A percentile compares a stretch with the other conserved stretches of the same genome.
Conservation (phyloP, 257 asterid genomes). For the Capsicum pubescens region DNA sequence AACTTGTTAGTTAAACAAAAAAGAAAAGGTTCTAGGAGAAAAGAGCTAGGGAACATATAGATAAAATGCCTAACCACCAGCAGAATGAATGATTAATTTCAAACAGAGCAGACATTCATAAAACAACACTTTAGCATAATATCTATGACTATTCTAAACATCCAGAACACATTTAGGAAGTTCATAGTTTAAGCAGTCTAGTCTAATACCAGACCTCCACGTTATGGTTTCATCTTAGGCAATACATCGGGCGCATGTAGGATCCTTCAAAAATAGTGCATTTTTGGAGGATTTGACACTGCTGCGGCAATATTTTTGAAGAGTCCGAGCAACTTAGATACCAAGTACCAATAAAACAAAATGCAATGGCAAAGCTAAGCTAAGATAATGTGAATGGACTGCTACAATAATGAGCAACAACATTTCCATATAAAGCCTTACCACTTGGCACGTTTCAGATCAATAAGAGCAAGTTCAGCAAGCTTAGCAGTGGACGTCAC, state of each 20-base stretch:
- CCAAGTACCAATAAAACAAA: background rate
- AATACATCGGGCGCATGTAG: no score
- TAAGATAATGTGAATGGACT: background rate
- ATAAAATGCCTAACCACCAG: constrained; percentile 24
- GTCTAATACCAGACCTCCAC: no score
- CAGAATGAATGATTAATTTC: background rate
- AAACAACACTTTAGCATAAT: background rate
- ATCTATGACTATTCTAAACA: background rate
- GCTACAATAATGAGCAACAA: background rate
- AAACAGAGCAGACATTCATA: background rate
- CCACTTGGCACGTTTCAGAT: constrained; percentile 99
- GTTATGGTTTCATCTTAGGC: no score
- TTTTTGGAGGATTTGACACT: no score
- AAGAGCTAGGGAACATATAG: background rate
- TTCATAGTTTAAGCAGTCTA: background rate
- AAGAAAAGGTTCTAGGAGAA: background rate
- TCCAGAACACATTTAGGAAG: background rate
- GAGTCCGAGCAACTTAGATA: background rate
- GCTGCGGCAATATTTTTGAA: no score
- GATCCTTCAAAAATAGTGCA: no score
- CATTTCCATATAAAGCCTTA: constrained; percentile 36
- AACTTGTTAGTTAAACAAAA: background rate
- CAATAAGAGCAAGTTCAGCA: constrained; percentile 93
- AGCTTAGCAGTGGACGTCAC: constrained; percentile 94
- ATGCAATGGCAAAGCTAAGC: background rate